Conservation (phyloP, 2,329 filamentous ascomycete genomes). For the Catunica adiposa region DNA sequence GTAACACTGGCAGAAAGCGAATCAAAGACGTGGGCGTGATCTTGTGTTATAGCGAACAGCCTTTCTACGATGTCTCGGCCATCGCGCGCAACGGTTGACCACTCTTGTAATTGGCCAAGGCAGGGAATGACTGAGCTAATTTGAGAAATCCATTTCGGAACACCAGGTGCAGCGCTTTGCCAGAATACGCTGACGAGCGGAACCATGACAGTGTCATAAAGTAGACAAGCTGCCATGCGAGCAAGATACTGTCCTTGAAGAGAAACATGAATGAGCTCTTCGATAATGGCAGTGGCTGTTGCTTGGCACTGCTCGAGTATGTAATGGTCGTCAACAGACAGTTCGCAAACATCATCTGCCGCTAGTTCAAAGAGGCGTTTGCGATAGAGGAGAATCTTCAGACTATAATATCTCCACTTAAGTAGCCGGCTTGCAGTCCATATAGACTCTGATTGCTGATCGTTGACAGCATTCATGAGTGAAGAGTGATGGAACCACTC, state of each 20-base stretch:
- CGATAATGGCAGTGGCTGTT: conserved; percentile 58
- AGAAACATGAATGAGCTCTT: conserved; percentile 45
- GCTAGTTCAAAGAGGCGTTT: conserved; percentile 53
- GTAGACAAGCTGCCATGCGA: conserved; percentile 70
- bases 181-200: conserved; percentile 60
- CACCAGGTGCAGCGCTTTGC: conserved; percentile 36
- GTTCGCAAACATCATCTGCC: conserved; percentile 25
- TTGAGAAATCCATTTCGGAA: conserved; percentile 37
- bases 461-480: conserved; percentile 43
- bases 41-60: conserved; percentile 1
- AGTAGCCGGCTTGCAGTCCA: conserved; percentile 56
- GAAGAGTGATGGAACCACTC: conserved; percentile 59
- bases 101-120: conserved; percentile 47
- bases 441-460: conserved; percentile 54
- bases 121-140: conserved; percentile 43
- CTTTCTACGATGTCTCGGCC: conserved; percentile 1
- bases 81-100: conserved; percentile 26
- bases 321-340: conserved; percentile 43
- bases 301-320: conserved; percentile 53
- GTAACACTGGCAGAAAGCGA: not conserved
- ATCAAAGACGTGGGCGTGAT: not conserved
- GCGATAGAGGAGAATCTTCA: conserved; percentile 59
- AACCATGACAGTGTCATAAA: conserved; percentile 67
- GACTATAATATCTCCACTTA: conserved; percentile 69
- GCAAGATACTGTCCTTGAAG: conserved; percentile 53